Base-by-base conservation (phyloP, 352 stramenopile genomes). In the Phytophthora sansomeana region DNA sequence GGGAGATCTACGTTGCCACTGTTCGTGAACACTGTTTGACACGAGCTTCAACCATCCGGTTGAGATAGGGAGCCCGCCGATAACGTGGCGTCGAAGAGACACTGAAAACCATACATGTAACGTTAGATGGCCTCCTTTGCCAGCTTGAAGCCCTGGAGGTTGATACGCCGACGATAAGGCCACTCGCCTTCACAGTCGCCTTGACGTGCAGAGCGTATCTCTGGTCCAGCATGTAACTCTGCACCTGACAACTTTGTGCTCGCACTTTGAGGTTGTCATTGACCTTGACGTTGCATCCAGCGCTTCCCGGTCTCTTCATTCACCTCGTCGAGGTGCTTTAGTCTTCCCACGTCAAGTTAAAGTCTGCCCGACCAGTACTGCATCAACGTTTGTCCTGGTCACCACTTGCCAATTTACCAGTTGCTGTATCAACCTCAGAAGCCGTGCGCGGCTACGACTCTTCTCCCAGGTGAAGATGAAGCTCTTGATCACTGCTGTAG, bases 401-500 rank as follows among this genome's bases (percentile, higher is more conserved):
- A 11, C 17, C 55, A 71, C 41, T 71, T 71, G 35, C 30, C 26
- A 41, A 61, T 71, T 66, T 33, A 41, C 56, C 41, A 48, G 44
- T 62, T 57, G 38, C 29, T 56, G 13, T 39, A 61, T 52, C 48
- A 46, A 66, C 14, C 36, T 28, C 30, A 33, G 46, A n/a, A n/a
- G 30, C 53, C 47, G 11, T 49, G 11, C 28, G 26, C 38, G 36
- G 44, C 36, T 69, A 63, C 42, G 53, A 11, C 30, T 35, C n/a
- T n/a, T n/a, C n/a, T n/a, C n/a, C n/a, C n/a, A n/a, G n/a, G n/a
- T n/a, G 38, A 64, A 59, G 17, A 77, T 77, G 69, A 77, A 77
- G 49, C 55, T 62, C 30, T 46, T 74, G 6, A 1, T 66, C 21
- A 19, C 39, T 47, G 55, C 38, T 10, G 33, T 35, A 29, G 21